These are phyloP conservation scores for Dictyophora rubrovolvata DNA, from an alignment of 768 basidiomycete species.

Conservation along the genomic window DNA sequence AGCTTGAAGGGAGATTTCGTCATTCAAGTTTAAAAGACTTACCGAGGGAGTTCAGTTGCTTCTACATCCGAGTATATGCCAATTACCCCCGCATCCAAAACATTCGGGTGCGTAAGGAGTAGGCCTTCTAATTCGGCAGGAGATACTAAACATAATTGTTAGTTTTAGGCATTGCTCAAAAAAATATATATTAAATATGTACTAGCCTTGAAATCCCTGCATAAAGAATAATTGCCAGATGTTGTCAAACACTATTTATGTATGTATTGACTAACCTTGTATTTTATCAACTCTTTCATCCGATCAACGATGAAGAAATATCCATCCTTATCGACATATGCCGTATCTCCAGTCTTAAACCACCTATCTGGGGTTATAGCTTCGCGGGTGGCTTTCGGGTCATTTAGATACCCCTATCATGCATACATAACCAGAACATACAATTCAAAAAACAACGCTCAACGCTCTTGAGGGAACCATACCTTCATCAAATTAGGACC, in stretches of 20 bases:
- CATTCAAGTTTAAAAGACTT: slow-evolving; percentile 4
- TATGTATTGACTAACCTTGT: slow-evolving; percentile 9
- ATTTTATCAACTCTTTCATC: slow-evolving; percentile 23
- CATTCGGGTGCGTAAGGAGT: slow-evolving; percentile 60
- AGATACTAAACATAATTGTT: slow-evolving; percentile 39
- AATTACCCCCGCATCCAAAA: slow-evolving; percentile 76
- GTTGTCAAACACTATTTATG: slow-evolving; percentile 4
- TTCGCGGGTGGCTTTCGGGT: slow-evolving; percentile 55
- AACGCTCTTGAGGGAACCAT: no score
- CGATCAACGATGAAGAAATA: slow-evolving; percentile 22
- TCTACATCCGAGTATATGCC: slow-evolving; percentile 57
- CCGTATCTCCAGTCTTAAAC: slow-evolving; percentile 89
- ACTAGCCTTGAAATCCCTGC: background rate
- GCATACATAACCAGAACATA: background rate
- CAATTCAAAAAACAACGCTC: background rate
- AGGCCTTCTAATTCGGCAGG: slow-evolving; percentile 79
- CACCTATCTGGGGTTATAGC: slow-evolving; percentile 65
- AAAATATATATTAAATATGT: background rate
- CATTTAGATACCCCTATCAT: slow-evolving; percentile 65
- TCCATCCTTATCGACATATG: slow-evolving; percentile 26
- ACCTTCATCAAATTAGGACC: slow-evolving; percentile 44
- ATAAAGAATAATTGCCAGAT: slow-evolving; percentile 10
- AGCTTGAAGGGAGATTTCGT: no score
- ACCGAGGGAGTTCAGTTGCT: slow-evolving; percentile 78
- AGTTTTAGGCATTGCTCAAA: background rate